These are phyloP conservation scores for Sphagnum contortum DNA, from an alignment of 225 moss, liverwort and hornwort species.

Conservation along the genomic window DNA sequence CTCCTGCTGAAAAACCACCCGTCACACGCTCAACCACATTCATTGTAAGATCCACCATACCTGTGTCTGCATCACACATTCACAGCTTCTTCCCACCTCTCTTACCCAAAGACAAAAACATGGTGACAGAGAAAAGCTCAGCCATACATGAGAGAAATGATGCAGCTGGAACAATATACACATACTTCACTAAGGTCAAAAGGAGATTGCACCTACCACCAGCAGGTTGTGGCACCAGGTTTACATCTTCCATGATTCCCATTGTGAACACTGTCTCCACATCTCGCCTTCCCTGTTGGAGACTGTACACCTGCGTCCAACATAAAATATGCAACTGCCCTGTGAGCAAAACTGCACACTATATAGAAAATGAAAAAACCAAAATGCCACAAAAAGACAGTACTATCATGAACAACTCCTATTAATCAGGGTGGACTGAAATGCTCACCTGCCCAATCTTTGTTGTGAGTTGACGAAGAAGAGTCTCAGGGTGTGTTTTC, in stretches of 20 bases:
- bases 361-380: not conserved
- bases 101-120: not conserved
- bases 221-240: slow-evolving; percentile 98
- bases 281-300: slow-evolving; percentile 92
- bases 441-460: slow-evolving; percentile 83
- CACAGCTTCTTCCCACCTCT: not conserved
- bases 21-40: slow-evolving; percentile 99
- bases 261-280: slow-evolving; percentile 97
- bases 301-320: slow-evolving; percentile 80
- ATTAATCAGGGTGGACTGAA: not conserved
- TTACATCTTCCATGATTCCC: slow-evolving; percentile 99
- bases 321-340: not conserved
- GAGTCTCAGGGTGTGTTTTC: slow-evolving; percentile 87
- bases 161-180: too few relatives aligned
- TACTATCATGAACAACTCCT: not conserved
- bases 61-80: slow-evolving; percentile 56
- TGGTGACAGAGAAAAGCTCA: not conserved
- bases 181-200: too few relatives aligned
- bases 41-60: slow-evolving; percentile 99
- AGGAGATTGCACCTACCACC: slow-evolving; percentile 48
- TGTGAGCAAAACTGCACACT: not conserved
- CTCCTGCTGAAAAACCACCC: slow-evolving; percentile 98
- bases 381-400: not conserved
- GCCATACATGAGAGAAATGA: too few relatives aligned
- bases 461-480: slow-evolving; percentile 90